These are phyloP conservation scores for Ascochyta pisi DNA, from an alignment of 2,329 filamentous ascomycete genomes.

Conservation along the genomic window DNA sequence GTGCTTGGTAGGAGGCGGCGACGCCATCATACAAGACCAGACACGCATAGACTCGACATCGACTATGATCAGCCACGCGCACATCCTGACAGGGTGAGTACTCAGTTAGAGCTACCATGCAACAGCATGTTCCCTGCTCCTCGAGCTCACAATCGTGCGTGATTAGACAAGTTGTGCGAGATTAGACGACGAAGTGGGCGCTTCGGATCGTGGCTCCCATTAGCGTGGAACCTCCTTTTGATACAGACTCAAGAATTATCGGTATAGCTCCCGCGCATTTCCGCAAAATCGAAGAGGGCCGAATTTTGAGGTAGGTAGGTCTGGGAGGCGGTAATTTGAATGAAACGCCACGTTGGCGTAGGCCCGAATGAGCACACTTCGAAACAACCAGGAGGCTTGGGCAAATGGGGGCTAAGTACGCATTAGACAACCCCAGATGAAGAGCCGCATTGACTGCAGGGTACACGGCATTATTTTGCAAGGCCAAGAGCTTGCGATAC, in stretches of 20 bases:
- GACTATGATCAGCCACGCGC: too few species aligned
- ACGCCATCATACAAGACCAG: too few species aligned
- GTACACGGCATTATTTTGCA: background rate
- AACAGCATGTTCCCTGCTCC: too few species aligned
- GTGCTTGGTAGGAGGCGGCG: too few species aligned
- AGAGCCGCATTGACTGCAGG: conserved; percentile 5
- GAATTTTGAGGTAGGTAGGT: background rate
- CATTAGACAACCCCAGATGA: background rate
- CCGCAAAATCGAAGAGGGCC: background rate
- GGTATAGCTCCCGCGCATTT: background rate
- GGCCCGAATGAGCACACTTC: conserved; percentile 9
- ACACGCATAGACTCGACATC: too few species aligned
- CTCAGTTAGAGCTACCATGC: too few species aligned
- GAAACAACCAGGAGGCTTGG: conserved; percentile 11
- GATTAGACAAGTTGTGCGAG: too few species aligned
- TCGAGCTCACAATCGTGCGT: too few species aligned
- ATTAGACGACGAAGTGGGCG: background rate
- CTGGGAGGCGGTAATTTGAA: conserved; percentile 11
- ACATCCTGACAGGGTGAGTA: too few species aligned
- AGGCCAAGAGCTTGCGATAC: background rate
- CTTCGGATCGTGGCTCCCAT: too few species aligned
- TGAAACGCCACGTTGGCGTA: conserved; percentile 9
- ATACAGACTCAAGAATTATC: too few species aligned
- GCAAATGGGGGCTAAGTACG: background rate
- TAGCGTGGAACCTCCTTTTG: background rate